Evolutionary conservation across 352 stramenopile species (phyloP).

Genomic region (Blastocystis sp.): DNA sequence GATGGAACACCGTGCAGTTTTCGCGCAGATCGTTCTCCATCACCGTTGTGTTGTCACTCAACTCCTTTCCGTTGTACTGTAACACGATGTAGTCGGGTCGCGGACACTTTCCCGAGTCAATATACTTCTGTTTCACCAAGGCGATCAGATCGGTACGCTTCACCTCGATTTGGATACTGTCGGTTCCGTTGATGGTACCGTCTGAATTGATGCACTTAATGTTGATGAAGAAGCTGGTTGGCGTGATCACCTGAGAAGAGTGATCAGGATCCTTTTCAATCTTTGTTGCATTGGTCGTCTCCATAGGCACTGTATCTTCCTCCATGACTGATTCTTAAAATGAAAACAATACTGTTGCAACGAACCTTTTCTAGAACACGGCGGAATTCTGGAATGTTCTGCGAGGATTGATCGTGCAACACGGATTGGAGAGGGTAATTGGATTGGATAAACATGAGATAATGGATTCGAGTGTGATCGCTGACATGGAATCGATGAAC

Average conservation of each 20-base stretch:
- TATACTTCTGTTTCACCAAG: conserved; percentile 39
- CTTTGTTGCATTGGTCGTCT: not conserved
- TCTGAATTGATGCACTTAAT: conserved; percentile 47
- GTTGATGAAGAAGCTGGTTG: conserved; percentile 9
- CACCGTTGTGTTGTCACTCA: conserved; percentile 51
- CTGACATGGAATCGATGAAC: too few species aligned
- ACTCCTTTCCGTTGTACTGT: conserved; percentile 54
- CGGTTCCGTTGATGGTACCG: conserved; percentile 14
- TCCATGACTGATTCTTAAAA: not conserved
- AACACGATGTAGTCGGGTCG: conserved; percentile 53
- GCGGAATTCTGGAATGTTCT: conserved; percentile 10
- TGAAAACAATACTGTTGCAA: not conserved
- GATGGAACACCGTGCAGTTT: conserved; percentile 31
- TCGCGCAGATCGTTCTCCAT: conserved; percentile 54
- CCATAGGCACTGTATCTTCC: not conserved
- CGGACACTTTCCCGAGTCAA: conserved; percentile 31
- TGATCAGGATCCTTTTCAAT: not conserved
- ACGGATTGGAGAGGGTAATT: not conserved
- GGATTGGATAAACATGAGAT: not conserved
- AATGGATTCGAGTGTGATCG: not conserved
- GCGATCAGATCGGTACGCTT: conserved; percentile 54
- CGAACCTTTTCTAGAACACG: not conserved
- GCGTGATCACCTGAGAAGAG: not conserved
- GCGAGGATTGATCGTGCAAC: not conserved
- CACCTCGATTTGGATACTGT: conserved; percentile 31